Percentiles rank a stretch among this genome's conserved stretches.
phyloP scores from a whole-genome alignment of 208 protist genomes.

The Strigomonas culicis region DNA sequence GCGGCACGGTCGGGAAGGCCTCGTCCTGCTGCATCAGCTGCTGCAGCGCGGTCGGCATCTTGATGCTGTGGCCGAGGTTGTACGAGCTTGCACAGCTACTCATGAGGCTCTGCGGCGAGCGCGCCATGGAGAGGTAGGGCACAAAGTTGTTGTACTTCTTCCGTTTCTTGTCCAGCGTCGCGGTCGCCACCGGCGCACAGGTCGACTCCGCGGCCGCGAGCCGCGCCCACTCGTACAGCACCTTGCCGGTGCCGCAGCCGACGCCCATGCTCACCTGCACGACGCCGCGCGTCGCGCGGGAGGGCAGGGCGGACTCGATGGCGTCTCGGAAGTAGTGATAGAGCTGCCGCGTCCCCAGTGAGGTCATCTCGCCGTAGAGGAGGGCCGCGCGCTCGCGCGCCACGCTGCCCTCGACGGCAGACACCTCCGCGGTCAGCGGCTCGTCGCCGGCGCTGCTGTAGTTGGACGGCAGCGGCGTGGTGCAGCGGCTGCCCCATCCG shows the following conservation, averaged over 20 bases:
- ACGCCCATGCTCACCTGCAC: constrained; percentile 48
- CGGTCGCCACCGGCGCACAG: no score
- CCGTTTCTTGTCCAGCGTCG: no score
- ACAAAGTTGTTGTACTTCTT: constrained; percentile 16
- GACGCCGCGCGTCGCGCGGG: constrained; percentile 4
- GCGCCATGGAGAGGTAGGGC: constrained; percentile 5
- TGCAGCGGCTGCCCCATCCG: not conserved
- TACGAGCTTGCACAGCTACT: not conserved
- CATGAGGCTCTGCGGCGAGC: not conserved
- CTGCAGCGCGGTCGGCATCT: not conserved
- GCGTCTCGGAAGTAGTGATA: constrained; percentile 17
- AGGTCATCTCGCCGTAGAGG: constrained; percentile 76
- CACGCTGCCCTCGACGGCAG: not conserved
- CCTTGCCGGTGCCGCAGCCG: constrained; percentile 63
- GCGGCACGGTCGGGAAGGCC: constrained; percentile 3
- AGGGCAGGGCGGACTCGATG: not conserved
- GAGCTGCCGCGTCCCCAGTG: constrained; percentile 59
- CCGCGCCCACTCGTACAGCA: constrained; percentile 71
- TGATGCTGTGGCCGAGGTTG: not conserved
- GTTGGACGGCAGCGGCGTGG: not conserved
- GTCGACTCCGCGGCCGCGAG: constrained; percentile 31
- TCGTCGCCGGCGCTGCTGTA: not conserved
- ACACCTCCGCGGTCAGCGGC: not conserved
- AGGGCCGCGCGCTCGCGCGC: constrained; percentile 15
- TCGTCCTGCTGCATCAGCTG: not conserved